These are phyloP conservation scores for Stentor roeselii DNA, from an alignment of 73 alveolate species.

Conservation along the genomic window DNA sequence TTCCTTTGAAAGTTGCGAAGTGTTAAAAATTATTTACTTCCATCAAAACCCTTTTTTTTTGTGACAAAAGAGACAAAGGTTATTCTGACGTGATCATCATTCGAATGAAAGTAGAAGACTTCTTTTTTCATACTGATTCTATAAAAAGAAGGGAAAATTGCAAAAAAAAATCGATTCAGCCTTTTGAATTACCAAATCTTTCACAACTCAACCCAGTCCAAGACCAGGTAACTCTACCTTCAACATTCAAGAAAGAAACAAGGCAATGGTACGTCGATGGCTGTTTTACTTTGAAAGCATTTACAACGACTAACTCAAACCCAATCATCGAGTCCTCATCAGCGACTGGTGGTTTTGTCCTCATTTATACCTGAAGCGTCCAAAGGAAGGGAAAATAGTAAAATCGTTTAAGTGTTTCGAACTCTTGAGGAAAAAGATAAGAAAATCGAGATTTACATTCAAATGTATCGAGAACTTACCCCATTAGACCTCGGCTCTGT, in stretches of 20 bases:
- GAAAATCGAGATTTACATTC: constrained; percentile 52
- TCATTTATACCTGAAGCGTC: constrained; percentile 66
- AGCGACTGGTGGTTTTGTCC: constrained; percentile 96
- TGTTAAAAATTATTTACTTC: no score
- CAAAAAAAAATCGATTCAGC: not conserved
- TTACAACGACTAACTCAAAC: constrained; percentile 29
- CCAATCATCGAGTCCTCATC: constrained; percentile 61
- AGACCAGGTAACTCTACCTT: constrained; percentile 42
- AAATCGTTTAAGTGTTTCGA: not conserved
- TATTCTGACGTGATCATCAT: constrained; percentile 37
- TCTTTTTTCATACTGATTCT: constrained; percentile 28
- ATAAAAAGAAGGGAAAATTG: constrained; percentile 21
- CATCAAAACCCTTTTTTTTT: not conserved
- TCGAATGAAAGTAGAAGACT: constrained; percentile 28
- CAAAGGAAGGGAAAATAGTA: constrained; percentile 2
- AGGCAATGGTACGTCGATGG: constrained; percentile 49
- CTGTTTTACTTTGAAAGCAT: constrained; percentile 37
- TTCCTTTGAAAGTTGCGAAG: no score
- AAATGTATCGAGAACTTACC: constrained; percentile 69
- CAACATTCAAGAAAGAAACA: constrained; percentile 37
- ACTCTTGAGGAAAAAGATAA: constrained; percentile 81
- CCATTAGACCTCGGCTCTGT: no score
- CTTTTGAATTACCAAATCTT: constrained; percentile 26
- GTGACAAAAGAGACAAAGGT: constrained; percentile 28
- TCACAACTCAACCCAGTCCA: constrained; percentile 23